phyloP scores from a whole-genome alignment of 2,329 filamentous ascomycete genomes.

The Aspergillus piperis region DNA sequence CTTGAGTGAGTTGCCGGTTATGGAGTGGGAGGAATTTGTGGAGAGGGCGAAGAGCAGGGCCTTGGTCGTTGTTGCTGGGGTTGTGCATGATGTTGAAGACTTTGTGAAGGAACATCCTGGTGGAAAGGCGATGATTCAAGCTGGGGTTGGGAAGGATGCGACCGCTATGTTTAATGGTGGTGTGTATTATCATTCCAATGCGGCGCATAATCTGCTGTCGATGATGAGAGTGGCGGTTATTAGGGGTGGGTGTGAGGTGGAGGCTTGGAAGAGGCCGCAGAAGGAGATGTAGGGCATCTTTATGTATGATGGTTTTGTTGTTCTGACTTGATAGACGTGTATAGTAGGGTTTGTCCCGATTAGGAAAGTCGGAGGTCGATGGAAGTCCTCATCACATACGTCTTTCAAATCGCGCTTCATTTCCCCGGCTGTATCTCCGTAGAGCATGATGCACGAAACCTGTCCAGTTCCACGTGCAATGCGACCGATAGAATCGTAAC shows the following conservation, averaged over 20 bases:
- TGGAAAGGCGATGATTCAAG: constrained; percentile 7
- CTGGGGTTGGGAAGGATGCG: constrained; percentile 16
- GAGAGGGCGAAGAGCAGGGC: background rate
- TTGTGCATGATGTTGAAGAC: constrained; percentile 17
- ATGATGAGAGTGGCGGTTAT: constrained; percentile 9
- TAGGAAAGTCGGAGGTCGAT: background rate
- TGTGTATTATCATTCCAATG: constrained; percentile 21
- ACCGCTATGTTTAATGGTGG: constrained; percentile 20
- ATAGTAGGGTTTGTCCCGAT: background rate
- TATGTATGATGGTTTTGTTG: background rate
- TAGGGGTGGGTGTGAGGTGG: constrained; percentile 3
- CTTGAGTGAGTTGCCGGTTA: constrained; percentile 8
- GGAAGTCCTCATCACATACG: background rate
- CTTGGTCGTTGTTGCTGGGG: constrained; percentile 13
- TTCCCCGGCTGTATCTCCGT: background rate
- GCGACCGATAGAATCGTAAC: no score
- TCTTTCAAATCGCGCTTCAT: background rate
- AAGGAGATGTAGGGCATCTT: background rate
- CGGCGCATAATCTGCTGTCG: constrained; percentile 14
- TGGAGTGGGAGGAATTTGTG: constrained; percentile 17
- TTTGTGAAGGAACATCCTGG: constrained; percentile 20
- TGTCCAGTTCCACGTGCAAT: background rate
- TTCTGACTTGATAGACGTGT: background rate
- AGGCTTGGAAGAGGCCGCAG: constrained; percentile 3
- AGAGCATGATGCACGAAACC: background rate